These are phyloP conservation scores for Cryphonectria japonica DNA, from an alignment of 2,329 filamentous ascomycete species.

Conservation along the genomic window DNA sequence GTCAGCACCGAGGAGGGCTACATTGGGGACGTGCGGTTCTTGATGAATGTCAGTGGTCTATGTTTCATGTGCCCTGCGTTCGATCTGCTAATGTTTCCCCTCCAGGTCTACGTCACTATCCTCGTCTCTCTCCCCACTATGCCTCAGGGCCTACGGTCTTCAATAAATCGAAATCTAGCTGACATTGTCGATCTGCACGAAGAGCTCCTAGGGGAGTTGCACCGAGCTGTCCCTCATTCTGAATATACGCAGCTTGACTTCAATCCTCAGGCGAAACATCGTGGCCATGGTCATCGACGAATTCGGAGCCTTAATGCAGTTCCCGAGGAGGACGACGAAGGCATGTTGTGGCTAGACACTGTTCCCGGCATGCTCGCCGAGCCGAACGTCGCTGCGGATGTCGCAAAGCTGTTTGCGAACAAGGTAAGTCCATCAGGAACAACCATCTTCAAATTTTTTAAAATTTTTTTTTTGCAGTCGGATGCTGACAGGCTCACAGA, in stretches of 20 bases:
- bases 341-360: constrained; percentile 48
- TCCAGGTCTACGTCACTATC: constrained; percentile 74
- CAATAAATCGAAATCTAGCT: constrained; percentile 78
- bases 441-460: not conserved
- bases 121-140: constrained; percentile 71
- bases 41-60: constrained; percentile 71
- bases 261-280: constrained; percentile 22
- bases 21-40: constrained; percentile 81
- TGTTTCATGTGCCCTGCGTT: not conserved
- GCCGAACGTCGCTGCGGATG: constrained; percentile 62
- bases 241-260: constrained; percentile 57
- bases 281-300: constrained; percentile 44
- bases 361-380: constrained; percentile 59
- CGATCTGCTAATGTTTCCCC: constrained; percentile 25
- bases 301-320: constrained; percentile 55
- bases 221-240: constrained; percentile 70
- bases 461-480: not conserved
- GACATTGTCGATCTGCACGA: constrained; percentile 85
- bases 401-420: constrained; percentile 63
- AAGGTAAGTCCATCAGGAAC: constrained; percentile 46
- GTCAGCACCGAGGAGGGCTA: constrained; percentile 87
- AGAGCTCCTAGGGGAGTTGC: constrained; percentile 75
- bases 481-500: constrained; percentile 50
- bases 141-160: constrained; percentile 66
- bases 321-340: constrained; percentile 44